phyloP scores from a whole-genome alignment of 345 rosid genomes.

The Eucalyptus polybractea region DNA sequence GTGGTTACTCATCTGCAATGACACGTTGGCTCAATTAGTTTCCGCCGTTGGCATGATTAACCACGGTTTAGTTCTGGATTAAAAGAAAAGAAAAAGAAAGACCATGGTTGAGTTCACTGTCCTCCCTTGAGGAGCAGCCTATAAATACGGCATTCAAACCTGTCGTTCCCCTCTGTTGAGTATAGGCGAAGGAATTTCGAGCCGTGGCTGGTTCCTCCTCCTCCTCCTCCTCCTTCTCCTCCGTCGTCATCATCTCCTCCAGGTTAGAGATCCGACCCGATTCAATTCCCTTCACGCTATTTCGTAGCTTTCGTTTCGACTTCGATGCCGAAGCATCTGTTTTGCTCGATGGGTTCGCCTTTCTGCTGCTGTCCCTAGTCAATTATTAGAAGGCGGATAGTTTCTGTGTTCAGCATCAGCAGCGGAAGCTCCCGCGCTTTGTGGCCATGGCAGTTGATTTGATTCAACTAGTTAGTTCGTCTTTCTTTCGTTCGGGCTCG shows the following conservation, averaged over 20 bases:
- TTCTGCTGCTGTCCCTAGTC: not conserved
- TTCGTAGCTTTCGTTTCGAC: not conserved
- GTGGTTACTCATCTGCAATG: not conserved
- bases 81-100: not conserved
- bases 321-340: not conserved
- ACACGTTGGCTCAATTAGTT: not conserved
- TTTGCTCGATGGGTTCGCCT: not conserved
- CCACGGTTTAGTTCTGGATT: not conserved
- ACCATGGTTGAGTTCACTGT: not conserved
- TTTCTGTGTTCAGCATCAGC: not conserved
- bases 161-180: fast-evolving
- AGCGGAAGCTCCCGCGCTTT: not conserved
- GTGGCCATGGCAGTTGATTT: not conserved
- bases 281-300: not conserved
- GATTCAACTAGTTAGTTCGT: not conserved
- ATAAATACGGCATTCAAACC: not conserved
- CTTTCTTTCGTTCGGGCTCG: not conserved
- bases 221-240: not conserved
- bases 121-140: not conserved
- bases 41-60: not conserved
- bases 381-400: not conserved
- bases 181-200: not conserved
- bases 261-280: not conserved
- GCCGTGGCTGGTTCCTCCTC: not conserved
- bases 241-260: not conserved